Evolutionary conservation across 2,329 filamentous ascomycete genomes (phyloP).

Genomic region (Calonectria ilicicola): DNA sequence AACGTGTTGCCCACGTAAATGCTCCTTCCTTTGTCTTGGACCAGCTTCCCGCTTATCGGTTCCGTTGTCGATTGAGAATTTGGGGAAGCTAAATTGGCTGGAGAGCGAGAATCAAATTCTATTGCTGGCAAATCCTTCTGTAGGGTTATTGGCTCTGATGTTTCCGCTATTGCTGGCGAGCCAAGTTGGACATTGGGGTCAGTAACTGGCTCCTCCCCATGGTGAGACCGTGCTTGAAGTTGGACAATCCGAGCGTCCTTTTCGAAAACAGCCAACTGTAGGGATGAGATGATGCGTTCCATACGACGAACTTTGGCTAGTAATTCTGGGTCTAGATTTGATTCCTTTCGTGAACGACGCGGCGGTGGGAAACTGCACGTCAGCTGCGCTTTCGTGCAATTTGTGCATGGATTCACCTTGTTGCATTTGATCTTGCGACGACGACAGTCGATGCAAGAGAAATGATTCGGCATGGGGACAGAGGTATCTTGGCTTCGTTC

Average conservation of each 20-base stretch:
- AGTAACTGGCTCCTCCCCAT: no score
- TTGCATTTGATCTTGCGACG: constrained; percentile 8
- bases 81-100: no score
- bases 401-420: neutral
- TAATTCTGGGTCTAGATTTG: neutral
- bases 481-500: neutral
- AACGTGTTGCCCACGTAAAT: neutral
- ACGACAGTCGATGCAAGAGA: constrained; percentile 2
- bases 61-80: neutral
- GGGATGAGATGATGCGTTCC: neutral
- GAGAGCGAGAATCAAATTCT: no score
- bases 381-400: neutral
- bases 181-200: no score
- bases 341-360: neutral
- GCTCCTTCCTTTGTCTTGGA: neutral
- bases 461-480: neutral
- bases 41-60: neutral
- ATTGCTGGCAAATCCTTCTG: no score
- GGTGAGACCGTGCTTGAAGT: no score
- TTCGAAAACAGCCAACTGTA: neutral
- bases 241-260: no score
- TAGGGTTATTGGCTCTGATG: no score
- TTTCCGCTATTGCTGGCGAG: no score
- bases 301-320: neutral
- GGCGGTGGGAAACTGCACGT: neutral